Base-by-base conservation (phyloP, 805 yeast species). In the Candida koratica region DNA sequence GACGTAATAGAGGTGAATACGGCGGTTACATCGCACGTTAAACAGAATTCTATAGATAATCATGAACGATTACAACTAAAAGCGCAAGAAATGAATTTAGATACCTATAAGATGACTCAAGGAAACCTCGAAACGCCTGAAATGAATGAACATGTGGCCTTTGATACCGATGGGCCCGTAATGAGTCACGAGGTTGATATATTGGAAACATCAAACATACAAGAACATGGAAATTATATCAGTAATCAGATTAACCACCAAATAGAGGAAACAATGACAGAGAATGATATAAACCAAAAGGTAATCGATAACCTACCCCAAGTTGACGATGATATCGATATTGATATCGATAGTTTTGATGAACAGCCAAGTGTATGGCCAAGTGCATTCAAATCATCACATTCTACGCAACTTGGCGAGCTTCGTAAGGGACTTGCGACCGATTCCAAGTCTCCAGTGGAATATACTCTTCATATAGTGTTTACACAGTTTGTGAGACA, bases 401-500 rank as follows among this genome's bases (percentile, higher is more conserved):
- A 67, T 2, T 62, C 67, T 3, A 34, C 52, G 46, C 56, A 5
- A 31, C 58, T 4, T 43, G 54, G 9, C 48, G 58, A 5, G 31
- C 48, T 61, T 38, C 55, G 70, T 17, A 52, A 55, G 41, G 64
- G 55, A 8, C 49, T 64, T 31, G 72, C 71, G 6, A 63, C 82
- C 0, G 85, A 80, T 40, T 67, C 73, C 54, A 79, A 82, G 51
- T 71, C 82, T 17, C 85, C 89, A 0, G 81, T 90, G 0, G 97
- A 89, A 51, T 93, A 93, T 55, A 93, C 97, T 0, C 65, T 94
- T 36, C 97, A 94, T 58, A 88, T 94, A 17, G 71, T 94, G 26
- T 94, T 94, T 56, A 87, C 97, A 2, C 95, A 90, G 61, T 93
- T 93, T 62, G 95, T 94, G 7, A 79, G 97, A 38, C 82, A 83